Evolutionary conservation across 2,329 filamentous ascomycete genomes (phyloP).

Genomic region (Penicillium corylophilum): DNA sequence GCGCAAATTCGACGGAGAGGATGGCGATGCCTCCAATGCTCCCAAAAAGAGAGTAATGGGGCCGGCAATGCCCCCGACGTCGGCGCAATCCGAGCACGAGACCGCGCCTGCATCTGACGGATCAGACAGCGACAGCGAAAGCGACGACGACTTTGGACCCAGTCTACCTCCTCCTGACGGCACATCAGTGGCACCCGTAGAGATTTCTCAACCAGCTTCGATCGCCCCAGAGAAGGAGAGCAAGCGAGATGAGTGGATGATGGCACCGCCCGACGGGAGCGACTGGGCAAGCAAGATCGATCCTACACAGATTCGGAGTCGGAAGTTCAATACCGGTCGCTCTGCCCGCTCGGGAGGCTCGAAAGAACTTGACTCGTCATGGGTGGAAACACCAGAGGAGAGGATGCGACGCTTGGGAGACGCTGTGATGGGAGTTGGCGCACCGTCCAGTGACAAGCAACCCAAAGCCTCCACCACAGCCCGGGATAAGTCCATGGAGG

Average conservation of each 20-base stretch:
- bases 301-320: conserved; percentile 76
- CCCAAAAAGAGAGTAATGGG: conserved; percentile 50
- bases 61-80: conserved; percentile 53
- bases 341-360: conserved; percentile 47
- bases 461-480: background rate
- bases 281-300: conserved; percentile 65
- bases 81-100: conserved; percentile 2
- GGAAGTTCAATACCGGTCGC: conserved; percentile 76
- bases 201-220: background rate
- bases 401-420: conserved; percentile 78
- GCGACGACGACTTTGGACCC: conserved; percentile 45
- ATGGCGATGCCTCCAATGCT: background rate
- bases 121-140: conserved; percentile 30
- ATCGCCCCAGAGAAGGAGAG: conserved; percentile 33
- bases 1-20: conserved; percentile 17
- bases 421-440: conserved; percentile 72
- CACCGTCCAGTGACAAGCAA: conserved; percentile 14
- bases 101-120: conserved; percentile 14
- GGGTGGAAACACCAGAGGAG: conserved; percentile 90
- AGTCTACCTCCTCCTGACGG: conserved; percentile 34
- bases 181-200: background rate
- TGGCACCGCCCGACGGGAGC: conserved; percentile 62
- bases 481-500: conserved; percentile 30
- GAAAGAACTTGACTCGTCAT: conserved; percentile 58
- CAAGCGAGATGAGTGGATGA: conserved; percentile 83